Evolutionary conservation across 192 early-diverging fungal genomes (phyloP).

Genomic region (Coemansia sp.): DNA sequence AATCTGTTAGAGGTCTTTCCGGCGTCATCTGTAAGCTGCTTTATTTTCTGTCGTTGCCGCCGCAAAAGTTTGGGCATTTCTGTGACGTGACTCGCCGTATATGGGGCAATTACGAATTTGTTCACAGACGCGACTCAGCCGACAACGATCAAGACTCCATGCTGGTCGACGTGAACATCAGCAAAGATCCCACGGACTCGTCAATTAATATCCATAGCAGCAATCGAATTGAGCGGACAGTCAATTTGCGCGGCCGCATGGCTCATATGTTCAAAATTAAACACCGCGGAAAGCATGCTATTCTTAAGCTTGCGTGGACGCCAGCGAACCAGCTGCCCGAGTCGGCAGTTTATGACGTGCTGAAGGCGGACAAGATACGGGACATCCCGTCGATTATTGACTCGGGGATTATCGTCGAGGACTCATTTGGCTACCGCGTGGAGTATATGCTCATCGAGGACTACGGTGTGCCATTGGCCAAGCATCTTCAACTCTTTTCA

Average conservation of each 20-base stretch:
- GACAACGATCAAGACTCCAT: too few relatives aligned
- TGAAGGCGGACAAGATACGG: not conserved
- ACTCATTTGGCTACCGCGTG: slow-evolving; percentile 11
- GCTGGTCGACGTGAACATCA: too few relatives aligned
- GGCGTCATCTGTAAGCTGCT: too few relatives aligned
- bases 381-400: not conserved
- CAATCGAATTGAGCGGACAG: too few relatives aligned
- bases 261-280: not conserved
- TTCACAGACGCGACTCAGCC: too few relatives aligned
- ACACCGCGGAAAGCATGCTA: not conserved
- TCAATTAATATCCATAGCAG: too few relatives aligned
- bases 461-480: not conserved
- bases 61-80: too few relatives aligned
- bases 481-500: not conserved
- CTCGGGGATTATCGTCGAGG: not conserved
- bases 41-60: too few relatives aligned
- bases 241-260: not conserved
- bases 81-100: too few relatives aligned
- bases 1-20: too few relatives aligned
- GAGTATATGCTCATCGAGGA: slow-evolving; percentile 9
- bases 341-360: not conserved
- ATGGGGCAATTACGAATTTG: too few relatives aligned
- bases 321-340: slow-evolving; percentile 6
- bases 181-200: too few relatives aligned
- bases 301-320: not conserved